These are phyloP conservation scores for Agrocybe chaxingu DNA, from an alignment of 768 basidiomycete species.

Conservation along the genomic window DNA sequence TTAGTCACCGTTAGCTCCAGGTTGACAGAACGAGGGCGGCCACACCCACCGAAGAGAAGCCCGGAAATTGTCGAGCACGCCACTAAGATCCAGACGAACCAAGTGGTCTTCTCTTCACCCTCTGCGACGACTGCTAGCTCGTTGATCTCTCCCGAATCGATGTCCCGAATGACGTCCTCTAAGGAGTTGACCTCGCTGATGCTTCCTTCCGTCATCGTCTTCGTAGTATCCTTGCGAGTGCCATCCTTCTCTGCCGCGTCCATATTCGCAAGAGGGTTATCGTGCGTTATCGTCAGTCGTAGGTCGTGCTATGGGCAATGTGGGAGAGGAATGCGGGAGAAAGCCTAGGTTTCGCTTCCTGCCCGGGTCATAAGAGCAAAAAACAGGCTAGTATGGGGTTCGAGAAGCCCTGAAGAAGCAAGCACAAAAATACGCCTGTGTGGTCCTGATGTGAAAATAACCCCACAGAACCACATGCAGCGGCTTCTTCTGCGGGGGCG, in stretches of 20 bases:
- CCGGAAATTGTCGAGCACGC: slow-evolving; percentile 74
- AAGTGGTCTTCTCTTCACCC: slow-evolving; percentile 63
- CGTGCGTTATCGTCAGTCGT: neutral
- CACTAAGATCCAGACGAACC: slow-evolving; percentile 79
- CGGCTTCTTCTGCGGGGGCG: too few species aligned
- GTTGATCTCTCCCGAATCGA: slow-evolving; percentile 51
- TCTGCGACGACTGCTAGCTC: slow-evolving; percentile 59
- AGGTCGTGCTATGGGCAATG: neutral
- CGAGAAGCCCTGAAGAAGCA: slow-evolving; percentile 5
- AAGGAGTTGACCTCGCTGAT: slow-evolving; percentile 14
- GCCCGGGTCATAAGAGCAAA: slow-evolving; percentile 14
- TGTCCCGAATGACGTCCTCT: slow-evolving; percentile 18
- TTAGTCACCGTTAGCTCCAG: slow-evolving; percentile 19
- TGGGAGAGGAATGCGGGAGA: neutral
- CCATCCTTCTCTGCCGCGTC: slow-evolving; percentile 7
- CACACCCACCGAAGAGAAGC: slow-evolving; percentile 62
- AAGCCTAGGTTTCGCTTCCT: neutral
- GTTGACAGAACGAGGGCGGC: neutral
- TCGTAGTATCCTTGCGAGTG: neutral
- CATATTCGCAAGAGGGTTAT: slow-evolving; percentile 2
- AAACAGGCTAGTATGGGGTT: slow-evolving; percentile 2
- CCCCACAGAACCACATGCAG: too few species aligned
- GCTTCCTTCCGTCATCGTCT: slow-evolving; percentile 9
- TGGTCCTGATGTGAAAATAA: neutral
- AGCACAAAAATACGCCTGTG: neutral